Evolutionary conservation across 2,329 filamentous ascomycete genomes (phyloP), one percentile per base, ranked within the genome.

Genomic region (Botrytis elliptica): DNA sequence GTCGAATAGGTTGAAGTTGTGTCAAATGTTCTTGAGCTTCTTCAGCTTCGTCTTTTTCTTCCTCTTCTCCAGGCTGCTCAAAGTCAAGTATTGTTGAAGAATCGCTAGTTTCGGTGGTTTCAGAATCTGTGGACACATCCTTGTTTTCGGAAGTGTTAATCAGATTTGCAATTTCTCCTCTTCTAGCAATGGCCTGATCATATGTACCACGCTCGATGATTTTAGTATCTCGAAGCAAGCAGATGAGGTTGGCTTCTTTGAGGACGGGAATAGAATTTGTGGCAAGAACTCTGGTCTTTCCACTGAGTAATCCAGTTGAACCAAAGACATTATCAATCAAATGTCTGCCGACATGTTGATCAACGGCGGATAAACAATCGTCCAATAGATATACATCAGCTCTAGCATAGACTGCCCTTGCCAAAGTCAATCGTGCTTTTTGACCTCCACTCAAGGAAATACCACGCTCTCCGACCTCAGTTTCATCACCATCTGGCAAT

Each of bases 331-430:
- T 93, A 81, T 98, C 93, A 79, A 98, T 98, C 73, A 99, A 88
- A 83, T 99, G 96, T 76, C 93, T 89, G 68, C 96, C 96, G 74
- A 99, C 96, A 81, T 99, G 96, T 77, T 97, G 95, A 83, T 99
- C 96, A n/a, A 99, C 96, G 0, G 97, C 96, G 25, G 95, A 98
- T 18, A 99, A 87, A 75, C 95, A 93, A 81, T 99, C 96, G 78
- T 99, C 96, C 18, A 99, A 87, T 20, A 99, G 87, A 80, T 98
- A 98, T 68, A 99, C 90, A 81, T 99, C 97, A n/a, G 96, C 94
- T 78, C 96, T 89, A 70, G 97, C 95, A 81, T 99, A 99, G 1
- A 99, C 96, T 44, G 97, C 95, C 81, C 96, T 90, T 59, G 96
- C 96, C 72, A 99, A 86, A 22, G 94, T 95, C 75, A 99, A 87